Conservation (phyloP, 345 rosid species). For the Lepidium africanum region DNA sequence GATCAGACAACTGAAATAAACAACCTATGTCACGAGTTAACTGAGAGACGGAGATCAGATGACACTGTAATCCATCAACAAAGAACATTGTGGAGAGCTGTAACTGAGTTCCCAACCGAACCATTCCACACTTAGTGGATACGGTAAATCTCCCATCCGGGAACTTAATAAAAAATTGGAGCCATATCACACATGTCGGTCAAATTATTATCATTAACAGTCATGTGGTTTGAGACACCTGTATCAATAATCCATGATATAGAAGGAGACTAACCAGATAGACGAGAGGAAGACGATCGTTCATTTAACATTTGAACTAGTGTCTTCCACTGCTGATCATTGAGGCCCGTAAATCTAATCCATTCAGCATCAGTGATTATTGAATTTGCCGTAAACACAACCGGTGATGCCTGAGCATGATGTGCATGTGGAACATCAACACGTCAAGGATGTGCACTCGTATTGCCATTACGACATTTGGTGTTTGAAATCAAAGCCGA, state of each 20-base stretch:
- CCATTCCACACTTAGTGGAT: neutral
- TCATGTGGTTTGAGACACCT: neutral
- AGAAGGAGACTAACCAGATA: neutral
- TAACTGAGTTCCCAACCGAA: neutral
- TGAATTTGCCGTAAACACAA: neutral
- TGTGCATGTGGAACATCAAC: too few species aligned
- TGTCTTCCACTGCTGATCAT: neutral
- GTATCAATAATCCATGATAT: neutral
- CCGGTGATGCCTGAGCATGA: too few species aligned
- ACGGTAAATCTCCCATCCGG: neutral
- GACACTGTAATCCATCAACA: neutral
- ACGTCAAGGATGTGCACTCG: too few species aligned
- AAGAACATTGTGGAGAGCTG: too few species aligned
- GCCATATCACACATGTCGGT: neutral
- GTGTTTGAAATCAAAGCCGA: too few species aligned
- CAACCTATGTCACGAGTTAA: neutral
- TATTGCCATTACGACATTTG: too few species aligned
- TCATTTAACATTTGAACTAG: neutral
- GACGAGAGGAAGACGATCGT: neutral
- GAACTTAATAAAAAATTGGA: neutral
- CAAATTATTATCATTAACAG: neutral
- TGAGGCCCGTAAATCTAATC: neutral
- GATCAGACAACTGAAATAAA: neutral
- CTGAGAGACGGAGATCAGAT: neutral
- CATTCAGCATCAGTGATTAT: neutral